Conservation (phyloP, 306 rosid genomes). For the Acmispon strigosus region DNA sequence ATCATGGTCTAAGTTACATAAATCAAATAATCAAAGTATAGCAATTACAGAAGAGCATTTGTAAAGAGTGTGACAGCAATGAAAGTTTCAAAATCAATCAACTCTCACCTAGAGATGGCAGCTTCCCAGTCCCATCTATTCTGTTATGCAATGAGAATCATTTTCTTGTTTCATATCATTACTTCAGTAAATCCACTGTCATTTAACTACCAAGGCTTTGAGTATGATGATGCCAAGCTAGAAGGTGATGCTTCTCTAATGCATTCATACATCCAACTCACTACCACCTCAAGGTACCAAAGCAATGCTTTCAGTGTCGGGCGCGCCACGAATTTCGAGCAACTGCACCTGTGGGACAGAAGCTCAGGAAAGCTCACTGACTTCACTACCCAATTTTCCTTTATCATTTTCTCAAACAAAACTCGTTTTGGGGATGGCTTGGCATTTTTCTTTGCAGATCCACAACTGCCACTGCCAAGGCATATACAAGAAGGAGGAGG, state of each 20-base stretch:
- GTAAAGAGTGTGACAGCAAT: not conserved
- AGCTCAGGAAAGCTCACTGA: not conserved
- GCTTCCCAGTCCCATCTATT: not conserved
- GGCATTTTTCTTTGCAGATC: too few relatives aligned
- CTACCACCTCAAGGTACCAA: conserved; percentile 8
- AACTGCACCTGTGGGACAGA: not conserved
- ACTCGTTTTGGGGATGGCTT: too few relatives aligned
- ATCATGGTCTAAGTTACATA: not conserved
- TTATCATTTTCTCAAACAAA: not conserved
- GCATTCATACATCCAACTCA: not conserved
- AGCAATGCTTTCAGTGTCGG: not conserved
- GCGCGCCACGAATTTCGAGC: not conserved
- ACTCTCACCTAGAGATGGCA: not conserved
- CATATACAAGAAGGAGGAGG: too few relatives aligned
- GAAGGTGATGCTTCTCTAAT: conserved; percentile 8
- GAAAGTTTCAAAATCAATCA: not conserved
- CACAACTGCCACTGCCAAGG: too few relatives aligned
- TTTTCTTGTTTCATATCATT: not conserved
- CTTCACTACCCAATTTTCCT: conserved; percentile 2
- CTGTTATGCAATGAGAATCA: not conserved
- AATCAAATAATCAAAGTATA: not conserved
- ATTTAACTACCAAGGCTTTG: not conserved
- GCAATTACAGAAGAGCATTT: not conserved
- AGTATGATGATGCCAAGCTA: not conserved
- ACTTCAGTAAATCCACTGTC: not conserved